Base-by-base conservation (phyloP, 140 eudicot species). In the Cichorium intybus region DNA sequence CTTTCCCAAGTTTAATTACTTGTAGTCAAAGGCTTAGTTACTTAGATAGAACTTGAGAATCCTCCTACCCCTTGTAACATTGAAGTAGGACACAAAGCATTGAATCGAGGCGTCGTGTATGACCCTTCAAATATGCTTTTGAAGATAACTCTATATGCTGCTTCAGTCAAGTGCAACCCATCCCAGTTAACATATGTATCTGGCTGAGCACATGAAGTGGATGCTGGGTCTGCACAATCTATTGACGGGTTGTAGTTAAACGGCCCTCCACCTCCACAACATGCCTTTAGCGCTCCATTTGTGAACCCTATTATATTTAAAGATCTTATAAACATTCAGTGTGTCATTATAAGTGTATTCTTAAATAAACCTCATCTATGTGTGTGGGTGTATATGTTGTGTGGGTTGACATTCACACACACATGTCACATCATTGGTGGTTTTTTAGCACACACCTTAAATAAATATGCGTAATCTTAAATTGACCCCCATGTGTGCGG, bases 91-190 rank as follows among this genome's bases (percentile, higher is more conserved):
- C 75, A 70, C 16, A 70, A 9, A 10, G 64, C 24, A 22, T 22
- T 63, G 10, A 84, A 60, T 2, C 56, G 66, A 2, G 95, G 89
- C 7, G 52, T 56, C 0, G 87, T 71, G 53, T 45, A 78, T 1
- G 82, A 54, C 0, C 89, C 89, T 61, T 73, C 39, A 7, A 80
- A 49, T 64, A 86, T 71, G 47, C 85, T 79, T 43, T 50, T 56
- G 24, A 80, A 69, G 9, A 86, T 80, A 23, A 41, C 35, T 51
- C n/a, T 59, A 20, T 74, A 74, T 6, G 79, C 79, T 3, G 59
- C 72, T 37, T 73, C 73, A 0, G 73, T 73, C 23, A 73, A 37
- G 55, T 73, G 79, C 55, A 73, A 58, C 7, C 79, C 79, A 56
- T 73, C 79, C 79, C 79, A 73, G 17, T 68, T 73, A 21, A 64